Percentiles rank a stretch among this genome's conserved stretches.
Evolutionary conservation across 2,329 filamentous ascomycete species (phyloP).

Genomic region (Emergomyces pasteurianus): DNA sequence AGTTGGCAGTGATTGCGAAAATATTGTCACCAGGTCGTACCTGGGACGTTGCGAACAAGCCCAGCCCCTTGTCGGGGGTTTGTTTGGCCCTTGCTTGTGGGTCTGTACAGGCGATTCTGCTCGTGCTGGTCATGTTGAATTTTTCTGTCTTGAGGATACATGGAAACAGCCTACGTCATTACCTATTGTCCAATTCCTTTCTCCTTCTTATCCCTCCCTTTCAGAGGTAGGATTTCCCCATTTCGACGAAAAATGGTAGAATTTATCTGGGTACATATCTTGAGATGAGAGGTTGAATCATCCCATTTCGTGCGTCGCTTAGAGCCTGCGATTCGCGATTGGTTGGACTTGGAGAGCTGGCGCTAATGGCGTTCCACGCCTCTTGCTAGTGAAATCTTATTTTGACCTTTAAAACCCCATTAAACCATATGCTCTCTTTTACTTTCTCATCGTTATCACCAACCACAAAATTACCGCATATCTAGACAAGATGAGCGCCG

Average conservation of each 20-base stretch:
- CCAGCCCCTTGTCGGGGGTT: slow-evolving; percentile 33
- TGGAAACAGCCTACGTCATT: neutral
- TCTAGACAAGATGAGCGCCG: too few relatives aligned
- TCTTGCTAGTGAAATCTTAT: neutral
- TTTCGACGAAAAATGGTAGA: neutral
- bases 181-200: neutral
- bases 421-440: too few relatives aligned
- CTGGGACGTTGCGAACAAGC: slow-evolving; percentile 42
- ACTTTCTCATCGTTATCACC: too few relatives aligned
- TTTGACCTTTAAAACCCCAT: neutral
- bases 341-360: neutral
- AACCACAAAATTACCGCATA: too few relatives aligned
- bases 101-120: neutral
- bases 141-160: neutral
- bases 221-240: neutral
- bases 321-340: neutral
- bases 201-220: neutral
- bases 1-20: slow-evolving; percentile 38
- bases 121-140: neutral
- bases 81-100: neutral
- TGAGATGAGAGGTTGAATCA: neutral
- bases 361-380: neutral
- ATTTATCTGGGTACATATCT: neutral
- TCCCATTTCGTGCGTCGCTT: neutral
- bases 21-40: slow-evolving; percentile 40